phyloP scores from a whole-genome alignment of 345 rosid species.

The Nasturtium officinale region DNA sequence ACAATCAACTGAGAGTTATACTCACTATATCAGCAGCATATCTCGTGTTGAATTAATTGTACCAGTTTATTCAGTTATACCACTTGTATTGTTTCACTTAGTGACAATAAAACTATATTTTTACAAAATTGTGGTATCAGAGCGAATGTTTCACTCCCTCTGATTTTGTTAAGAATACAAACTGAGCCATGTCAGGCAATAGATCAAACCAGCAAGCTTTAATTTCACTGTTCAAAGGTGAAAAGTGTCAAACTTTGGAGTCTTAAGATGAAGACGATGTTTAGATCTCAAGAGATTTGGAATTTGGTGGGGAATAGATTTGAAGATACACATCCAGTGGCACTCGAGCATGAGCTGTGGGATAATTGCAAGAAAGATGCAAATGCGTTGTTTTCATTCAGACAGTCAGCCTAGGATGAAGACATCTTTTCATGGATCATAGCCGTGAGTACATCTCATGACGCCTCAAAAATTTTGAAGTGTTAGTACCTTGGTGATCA shows the following conservation, averaged over 20 bases:
- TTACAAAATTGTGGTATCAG: no score
- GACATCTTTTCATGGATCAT: not conserved
- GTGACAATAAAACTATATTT: no score
- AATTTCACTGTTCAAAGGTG: not conserved
- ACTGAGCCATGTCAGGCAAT: not conserved
- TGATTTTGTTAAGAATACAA: not conserved
- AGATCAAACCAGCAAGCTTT: not conserved
- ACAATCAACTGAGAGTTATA: no score
- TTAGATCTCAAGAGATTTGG: not conserved
- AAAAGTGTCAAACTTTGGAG: not conserved
- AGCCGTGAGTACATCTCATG: not conserved
- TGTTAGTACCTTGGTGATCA: not conserved
- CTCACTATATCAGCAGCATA: no score
- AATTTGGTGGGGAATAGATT: not conserved
- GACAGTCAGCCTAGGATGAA: not conserved
- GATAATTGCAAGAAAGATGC: not conserved
- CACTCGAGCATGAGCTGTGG: not conserved
- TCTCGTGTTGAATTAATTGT: no score
- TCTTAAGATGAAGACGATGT: not conserved
- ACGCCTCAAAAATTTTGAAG: not conserved
- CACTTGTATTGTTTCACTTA: no score
- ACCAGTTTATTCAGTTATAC: no score
- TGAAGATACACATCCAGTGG: not conserved
- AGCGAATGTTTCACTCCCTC: no score
- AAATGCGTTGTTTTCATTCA: no score